Evolutionary conservation across 2,329 filamentous ascomycete genomes (phyloP), one percentile per base, ranked within the genome.

Genomic region (Fusarium buxicola): DNA sequence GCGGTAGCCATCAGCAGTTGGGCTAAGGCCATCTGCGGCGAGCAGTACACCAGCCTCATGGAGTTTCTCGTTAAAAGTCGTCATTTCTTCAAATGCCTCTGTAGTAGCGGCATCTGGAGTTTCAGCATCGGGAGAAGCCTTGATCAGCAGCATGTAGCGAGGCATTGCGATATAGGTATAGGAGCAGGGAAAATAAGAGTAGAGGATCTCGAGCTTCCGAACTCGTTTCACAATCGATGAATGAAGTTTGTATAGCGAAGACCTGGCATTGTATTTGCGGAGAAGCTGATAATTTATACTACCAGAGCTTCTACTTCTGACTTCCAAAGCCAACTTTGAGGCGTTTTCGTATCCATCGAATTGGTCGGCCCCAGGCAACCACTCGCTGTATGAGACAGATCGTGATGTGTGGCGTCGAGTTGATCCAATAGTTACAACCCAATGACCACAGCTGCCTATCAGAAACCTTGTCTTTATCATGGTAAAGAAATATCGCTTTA

Each of bases 91-190:
- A 30, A 74, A 69, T 1, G 60, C 55, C 15, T 73, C 61, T 9
- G 59, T 54, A 1, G 54, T 35, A 8, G 41, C 18, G n/a, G 39
- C n/a, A n/a, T 43, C 35, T 13, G 61, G 52, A 5, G 44, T 10
- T 44, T 74, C 73, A 31, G 71, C 54, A 31, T 66, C 60, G 11
- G 58, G 27, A 12, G 68, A 66, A 34, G 72, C 66, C 44, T 73
- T 73, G 68, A 74, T 68, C 50, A 73, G 68, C 30, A 73, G 63
- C 49, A 73, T 73, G 41, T 66, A 74, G 24, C 63, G 65, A 61
- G 69, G 70, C 72, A 74, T 74, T 36, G 13, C 51, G 28, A 41
- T 49, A 25, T 7, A 11, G 16, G 13, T 16, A 21, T 39, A n/a
- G 11, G n/a, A 4, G 3, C 5, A n/a, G n/a, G 6, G 12, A 8